Conservation (phyloP, 73 alveolate species). For the Paraurostyla sp. region DNA sequence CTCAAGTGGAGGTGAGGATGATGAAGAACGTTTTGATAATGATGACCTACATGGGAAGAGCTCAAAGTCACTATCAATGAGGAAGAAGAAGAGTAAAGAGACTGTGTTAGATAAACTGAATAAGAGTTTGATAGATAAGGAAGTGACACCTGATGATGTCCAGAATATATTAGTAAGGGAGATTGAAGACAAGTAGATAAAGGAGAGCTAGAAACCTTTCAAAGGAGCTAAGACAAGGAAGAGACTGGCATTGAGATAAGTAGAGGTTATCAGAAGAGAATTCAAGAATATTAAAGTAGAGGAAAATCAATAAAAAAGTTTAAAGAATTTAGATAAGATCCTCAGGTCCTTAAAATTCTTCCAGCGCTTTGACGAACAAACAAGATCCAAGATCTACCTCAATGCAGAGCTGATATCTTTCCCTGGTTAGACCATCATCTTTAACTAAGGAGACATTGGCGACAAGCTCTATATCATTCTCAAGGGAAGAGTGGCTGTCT, state of each 20-base stretch:
- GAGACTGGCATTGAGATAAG: constrained; percentile 8
- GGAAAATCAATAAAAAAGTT: neutral
- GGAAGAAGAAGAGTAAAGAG: neutral
- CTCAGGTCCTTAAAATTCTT: constrained; percentile 42
- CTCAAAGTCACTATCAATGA: neutral
- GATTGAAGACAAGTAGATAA: constrained; percentile 10
- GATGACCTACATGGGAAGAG: neutral
- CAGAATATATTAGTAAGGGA: constrained; percentile 50
- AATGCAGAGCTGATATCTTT: constrained; percentile 16
- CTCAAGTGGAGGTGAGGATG: neutral
- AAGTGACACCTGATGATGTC: constrained; percentile 56
- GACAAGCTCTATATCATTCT: constrained; percentile 66
- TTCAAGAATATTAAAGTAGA: neutral
- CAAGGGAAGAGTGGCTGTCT: constrained; percentile 66
- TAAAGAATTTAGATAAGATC: constrained; percentile 16
- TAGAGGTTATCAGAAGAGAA: constrained; percentile 27
- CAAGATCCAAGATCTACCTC: constrained; percentile 9
- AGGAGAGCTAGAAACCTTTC: neutral
- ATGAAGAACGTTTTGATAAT: neutral
- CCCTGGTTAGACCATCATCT: constrained; percentile 5
- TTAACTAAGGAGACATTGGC: constrained; percentile 71
- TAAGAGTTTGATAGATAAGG: neutral
- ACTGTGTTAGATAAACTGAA: constrained; percentile 17
- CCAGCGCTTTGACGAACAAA: constrained; percentile 31
- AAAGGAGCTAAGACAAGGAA: neutral